These are phyloP conservation scores for Helminthosporium solani DNA, from an alignment of 2,329 filamentous ascomycete species.

Conservation along the genomic window DNA sequence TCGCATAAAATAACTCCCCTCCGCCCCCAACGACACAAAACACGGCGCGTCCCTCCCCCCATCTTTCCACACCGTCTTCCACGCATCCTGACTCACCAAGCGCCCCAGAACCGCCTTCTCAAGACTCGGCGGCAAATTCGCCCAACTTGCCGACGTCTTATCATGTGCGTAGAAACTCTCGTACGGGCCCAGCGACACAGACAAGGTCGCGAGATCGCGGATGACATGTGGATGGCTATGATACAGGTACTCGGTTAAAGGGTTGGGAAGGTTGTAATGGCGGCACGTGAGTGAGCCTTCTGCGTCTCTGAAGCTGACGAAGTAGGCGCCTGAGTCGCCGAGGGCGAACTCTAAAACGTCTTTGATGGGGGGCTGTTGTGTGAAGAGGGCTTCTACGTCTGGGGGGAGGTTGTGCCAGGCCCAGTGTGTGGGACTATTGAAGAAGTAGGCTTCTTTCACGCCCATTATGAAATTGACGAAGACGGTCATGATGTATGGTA, in stretches of 20 bases:
- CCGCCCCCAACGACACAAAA: conserved; percentile 32
- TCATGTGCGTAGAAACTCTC: conserved; percentile 36
- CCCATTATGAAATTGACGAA: conserved; percentile 32
- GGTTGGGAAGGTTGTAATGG: conserved; percentile 37
- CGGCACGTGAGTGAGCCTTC: conserved; percentile 18
- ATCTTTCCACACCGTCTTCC: conserved; percentile 29
- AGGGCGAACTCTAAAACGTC: conserved; percentile 31
- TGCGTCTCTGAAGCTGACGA: conserved; percentile 28
- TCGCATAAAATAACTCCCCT: conserved; percentile 35
- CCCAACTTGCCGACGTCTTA: conserved; percentile 26
- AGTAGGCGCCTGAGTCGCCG: conserved; percentile 27
- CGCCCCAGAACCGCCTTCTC: conserved; percentile 29
- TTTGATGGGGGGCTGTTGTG: conserved; percentile 28
- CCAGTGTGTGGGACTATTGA: conserved; percentile 38
- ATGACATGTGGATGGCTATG: conserved; percentile 25
- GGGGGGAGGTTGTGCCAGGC: conserved; percentile 32
- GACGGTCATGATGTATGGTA: conserved; percentile 22
- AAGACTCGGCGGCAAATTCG: conserved; percentile 26
- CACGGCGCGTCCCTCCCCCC: conserved; percentile 26
- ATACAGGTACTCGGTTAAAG: conserved; percentile 32
- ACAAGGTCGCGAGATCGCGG: conserved; percentile 29
- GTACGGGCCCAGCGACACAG: conserved; percentile 30
- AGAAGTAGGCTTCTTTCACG: conserved; percentile 32
- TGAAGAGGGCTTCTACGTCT: conserved; percentile 32
- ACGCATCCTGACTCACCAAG: conserved; percentile 24